A percentile compares a stretch with the other conserved stretches of the same genome.
Evolutionary conservation across 1,139 yeast species (phyloP).

Genomic region (Yamadazyma kanchanaburiensis): DNA sequence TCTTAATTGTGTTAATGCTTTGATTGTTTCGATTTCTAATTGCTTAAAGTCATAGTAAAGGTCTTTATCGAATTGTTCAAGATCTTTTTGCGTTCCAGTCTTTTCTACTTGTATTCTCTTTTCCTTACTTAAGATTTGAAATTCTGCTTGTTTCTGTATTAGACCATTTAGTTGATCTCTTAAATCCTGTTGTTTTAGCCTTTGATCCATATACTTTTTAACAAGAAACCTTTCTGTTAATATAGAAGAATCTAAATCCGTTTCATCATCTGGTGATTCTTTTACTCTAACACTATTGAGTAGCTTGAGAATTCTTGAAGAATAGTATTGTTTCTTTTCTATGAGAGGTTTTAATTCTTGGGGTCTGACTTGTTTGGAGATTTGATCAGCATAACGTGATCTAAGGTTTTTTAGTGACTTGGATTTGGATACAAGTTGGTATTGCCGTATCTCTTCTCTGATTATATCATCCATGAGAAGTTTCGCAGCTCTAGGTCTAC

Average conservation of each 20-base stretch:
- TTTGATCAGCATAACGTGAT: slow-evolving; percentile 7
- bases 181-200: not conserved
- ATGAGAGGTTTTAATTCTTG: slow-evolving; percentile 14
- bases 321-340: slow-evolving; percentile 17
- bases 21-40: slow-evolving; percentile 15
- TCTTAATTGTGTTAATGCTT: slow-evolving; percentile 14
- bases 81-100: slow-evolving; percentile 8
- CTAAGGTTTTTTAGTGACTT: slow-evolving; percentile 9
- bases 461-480: slow-evolving; percentile 6
- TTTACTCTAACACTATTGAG: slow-evolving; percentile 12
- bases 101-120: slow-evolving; percentile 4
- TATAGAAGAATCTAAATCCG: slow-evolving; percentile 11
- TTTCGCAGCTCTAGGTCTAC: no score
- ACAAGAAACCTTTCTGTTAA: slow-evolving; percentile 12
- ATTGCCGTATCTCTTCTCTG: slow-evolving; percentile 13
- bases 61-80: slow-evolving; percentile 16
- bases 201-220: slow-evolving; percentile 6
- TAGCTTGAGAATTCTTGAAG: slow-evolving; percentile 16
- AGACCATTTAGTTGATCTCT: slow-evolving; percentile 2
- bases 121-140: slow-evolving; percentile 3
- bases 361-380: slow-evolving; percentile 8
- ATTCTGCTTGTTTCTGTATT: slow-evolving; percentile 3
- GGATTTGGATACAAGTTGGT: slow-evolving; percentile 12
- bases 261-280: slow-evolving; percentile 7
- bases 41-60: slow-evolving; percentile 15